These are phyloP conservation scores for Lipomyces orientalis DNA, from an alignment of 805 yeast genomes.

Conservation along the genomic window DNA sequence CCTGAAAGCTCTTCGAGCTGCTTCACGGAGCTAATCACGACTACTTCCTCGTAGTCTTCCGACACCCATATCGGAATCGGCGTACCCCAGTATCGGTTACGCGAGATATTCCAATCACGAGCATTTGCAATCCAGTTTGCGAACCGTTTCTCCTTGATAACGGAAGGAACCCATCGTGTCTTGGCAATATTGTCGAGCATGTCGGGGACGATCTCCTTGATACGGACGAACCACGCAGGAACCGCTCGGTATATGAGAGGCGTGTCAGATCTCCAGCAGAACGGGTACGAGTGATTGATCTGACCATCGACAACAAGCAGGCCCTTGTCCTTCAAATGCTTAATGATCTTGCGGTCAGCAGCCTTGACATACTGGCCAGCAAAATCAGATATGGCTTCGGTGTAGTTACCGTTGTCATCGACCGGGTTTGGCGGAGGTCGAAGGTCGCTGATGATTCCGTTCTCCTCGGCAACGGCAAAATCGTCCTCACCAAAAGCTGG, in stretches of 20 bases:
- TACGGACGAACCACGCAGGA: conserved; percentile 98
- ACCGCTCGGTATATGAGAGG: conserved; percentile 95
- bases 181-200: conserved; percentile 83
- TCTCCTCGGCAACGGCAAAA: conserved; percentile 77
- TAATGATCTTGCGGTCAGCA: conserved; percentile 91
- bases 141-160: conserved; percentile 91
- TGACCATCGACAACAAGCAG: conserved; percentile 77
- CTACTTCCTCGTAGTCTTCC: conserved; percentile 89
- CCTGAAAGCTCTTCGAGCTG: conserved; percentile 89
- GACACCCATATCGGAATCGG: conserved; percentile 98
- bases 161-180: conserved; percentile 93
- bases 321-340: conserved; percentile 77
- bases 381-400: conserved; percentile 72
- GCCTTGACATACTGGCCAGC: conserved; percentile 90
- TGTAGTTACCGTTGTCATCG: conserved; percentile 89
- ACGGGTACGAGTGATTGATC: conserved; percentile 94
- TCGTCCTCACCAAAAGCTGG: conserved; percentile 99
- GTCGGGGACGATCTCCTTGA: conserved; percentile 83
- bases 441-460: conserved; percentile 75
- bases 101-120: conserved; percentile 97
- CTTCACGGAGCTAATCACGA: conserved; percentile 88
- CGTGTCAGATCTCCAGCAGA: conserved; percentile 99
- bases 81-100: conserved; percentile 99
- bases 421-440: conserved; percentile 88
- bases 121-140: conserved; percentile 98